Conservation (phyloP, 2,329 filamentous ascomycete species). For the Zarea fungicola region DNA sequence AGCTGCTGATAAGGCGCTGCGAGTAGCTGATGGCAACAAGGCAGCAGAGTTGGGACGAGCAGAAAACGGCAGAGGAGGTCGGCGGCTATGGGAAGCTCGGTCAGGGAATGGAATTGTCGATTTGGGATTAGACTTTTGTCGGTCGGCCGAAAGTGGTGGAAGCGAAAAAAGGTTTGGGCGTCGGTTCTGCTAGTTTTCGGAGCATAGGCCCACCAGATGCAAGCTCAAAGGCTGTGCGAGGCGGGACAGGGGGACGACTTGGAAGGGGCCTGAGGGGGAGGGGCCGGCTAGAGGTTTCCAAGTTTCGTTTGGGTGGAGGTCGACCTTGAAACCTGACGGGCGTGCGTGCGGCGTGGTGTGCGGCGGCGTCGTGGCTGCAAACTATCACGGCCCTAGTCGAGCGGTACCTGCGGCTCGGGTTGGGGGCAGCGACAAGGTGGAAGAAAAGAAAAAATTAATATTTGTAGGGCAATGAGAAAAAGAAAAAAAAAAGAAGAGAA, state of each 20-base stretch:
- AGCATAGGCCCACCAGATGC: slow-evolving; percentile 9
- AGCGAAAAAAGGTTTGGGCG: slow-evolving; percentile 8
- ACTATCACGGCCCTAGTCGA: too few relatives aligned
- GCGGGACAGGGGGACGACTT: slow-evolving; percentile 9
- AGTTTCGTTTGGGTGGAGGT: slow-evolving; percentile 9
- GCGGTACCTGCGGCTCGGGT: neutral
- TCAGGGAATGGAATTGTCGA: neutral
- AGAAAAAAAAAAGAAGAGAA: neutral
- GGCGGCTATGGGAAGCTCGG: neutral
- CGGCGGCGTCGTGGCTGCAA: slow-evolving; percentile 4
- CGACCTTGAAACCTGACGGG: slow-evolving; percentile 9
- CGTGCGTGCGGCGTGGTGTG: too few relatives aligned
- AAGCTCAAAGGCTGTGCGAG: slow-evolving; percentile 8
- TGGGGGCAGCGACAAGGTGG: neutral
- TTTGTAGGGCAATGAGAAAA: neutral
- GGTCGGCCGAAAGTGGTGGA: slow-evolving; percentile 2
- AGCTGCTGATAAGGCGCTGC: too few relatives aligned
- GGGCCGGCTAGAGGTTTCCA: slow-evolving; percentile 11
- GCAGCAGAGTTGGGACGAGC: neutral
- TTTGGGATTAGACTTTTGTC: neutral
- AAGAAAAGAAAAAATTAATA: neutral
- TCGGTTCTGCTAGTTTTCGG: neutral
- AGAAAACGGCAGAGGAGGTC: neutral
- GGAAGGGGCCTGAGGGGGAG: slow-evolving; percentile 12
- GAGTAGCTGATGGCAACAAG: neutral